Evolutionary conservation across 2,329 filamentous ascomycete genomes (phyloP), one percentile per base, ranked within the genome.

Genomic region (Podosphaera leucotricha): DNA sequence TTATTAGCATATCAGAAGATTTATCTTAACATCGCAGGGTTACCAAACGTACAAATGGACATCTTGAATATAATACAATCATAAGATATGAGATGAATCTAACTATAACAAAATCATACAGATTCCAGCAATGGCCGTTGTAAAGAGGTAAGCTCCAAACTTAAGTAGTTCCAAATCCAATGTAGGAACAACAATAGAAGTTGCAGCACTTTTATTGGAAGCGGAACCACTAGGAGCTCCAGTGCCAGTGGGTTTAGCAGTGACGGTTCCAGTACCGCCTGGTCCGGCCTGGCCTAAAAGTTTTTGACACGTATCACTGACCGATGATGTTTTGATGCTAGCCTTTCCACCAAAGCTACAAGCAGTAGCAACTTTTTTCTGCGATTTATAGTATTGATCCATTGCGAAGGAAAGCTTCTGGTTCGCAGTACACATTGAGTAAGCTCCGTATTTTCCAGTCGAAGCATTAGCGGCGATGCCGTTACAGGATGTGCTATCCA

Each of bases 331-430:
- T 47, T 65, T 68, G 44, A 69, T 64, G 46, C 64, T 64, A 41
- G 77, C 81, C 53, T 74, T 64, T 53, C 80, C 78, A 46, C 69
- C 64, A 62, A 86, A 86, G 65, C 75, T 66, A 59, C 82, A 92
- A 26, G 81, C 77, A 44, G 63, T 62, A 21, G 63, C 57, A 42
- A 62, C 61, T 48, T 66, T 66, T 52, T 67, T 64, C 55, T 76
- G 66, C 51, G 60, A 61, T 52, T 66, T 58, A 66, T 80, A 81
- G 68, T 86, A 87, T 53, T 72, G 62, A 64, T 86, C 74, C 52
- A 86, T 70, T 41, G 75, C 78, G 59, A 72, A 85, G 46, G 72
- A 72, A 36, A 92, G 72, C 68, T 85, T 72, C 62, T 82, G 68
- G 52, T 68, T 67, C 54, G 71, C 56, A 52, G 67, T 66, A 67